Base-by-base conservation (phyloP, 1,139 yeast species). In the Meyerozyma guilliermondii region DNA sequence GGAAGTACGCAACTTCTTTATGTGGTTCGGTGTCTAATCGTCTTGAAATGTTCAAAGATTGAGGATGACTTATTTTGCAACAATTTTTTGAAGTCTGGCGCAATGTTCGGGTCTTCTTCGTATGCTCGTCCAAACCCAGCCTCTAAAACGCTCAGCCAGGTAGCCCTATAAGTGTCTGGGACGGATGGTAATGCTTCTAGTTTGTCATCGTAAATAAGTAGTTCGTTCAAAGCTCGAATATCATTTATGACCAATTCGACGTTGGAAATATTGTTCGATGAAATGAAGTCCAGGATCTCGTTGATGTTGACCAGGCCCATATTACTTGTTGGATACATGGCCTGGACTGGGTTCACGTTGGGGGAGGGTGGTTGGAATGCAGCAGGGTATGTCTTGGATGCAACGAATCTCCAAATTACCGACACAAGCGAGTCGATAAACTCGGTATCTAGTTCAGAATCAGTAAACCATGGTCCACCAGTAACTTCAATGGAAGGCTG, bases 401-500 rank as follows among this genome's bases (percentile, higher is more conserved):
- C 88, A 6, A 87, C 81, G 61, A 71, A 92, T 53, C 94, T 74
- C 96, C 98, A 92, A 13, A 91, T 81, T 38, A 91, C 92, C 20
- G 87, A 80, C 50, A 87, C 66, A 46, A 92, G 66, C 39, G 88
- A 82, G 52, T 88, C 94, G 46, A 92, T 91, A 58, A 92, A 92
- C 59, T 91, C 98, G 3, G 91, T 83, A 58, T 92, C 99, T 47
- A 92, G 74, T 61, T 92, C 98, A 28, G 91, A 81, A 59, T 94
- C 98, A 0, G 98, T 89, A 62, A 91, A 94, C 98, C 98, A 92
- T 3, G 98, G 98, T 1, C 98, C 99, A 48, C 99, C 99, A 0
- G 98, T 92, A 36, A 92, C 94, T 53, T 91, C 98, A 30, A 87
- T 81, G 4, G 95, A 84, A 7, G 99, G 99, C 59, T 88, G 96